Percentiles rank a stretch among this genome's conserved stretches.
Conservation (phyloP, 2,329 filamentous ascomycete genomes). For the Nothophaeocryptopus gaeumannii region DNA sequence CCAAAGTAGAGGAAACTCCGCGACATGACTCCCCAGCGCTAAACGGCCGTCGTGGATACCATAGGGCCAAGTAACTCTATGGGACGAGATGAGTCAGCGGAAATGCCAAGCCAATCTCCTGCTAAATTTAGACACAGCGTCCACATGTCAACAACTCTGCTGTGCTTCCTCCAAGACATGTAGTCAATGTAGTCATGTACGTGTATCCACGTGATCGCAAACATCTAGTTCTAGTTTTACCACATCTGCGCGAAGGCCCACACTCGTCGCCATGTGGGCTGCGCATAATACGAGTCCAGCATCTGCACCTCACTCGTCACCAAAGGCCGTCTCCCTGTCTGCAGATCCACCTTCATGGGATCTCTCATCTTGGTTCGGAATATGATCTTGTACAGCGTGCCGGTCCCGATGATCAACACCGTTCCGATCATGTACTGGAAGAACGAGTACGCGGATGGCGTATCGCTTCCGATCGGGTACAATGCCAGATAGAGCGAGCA, state of each 20-base stretch:
- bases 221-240: background rate
- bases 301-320: slow-evolving; percentile 17
- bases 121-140: too few species aligned
- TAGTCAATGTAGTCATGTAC: too few species aligned
- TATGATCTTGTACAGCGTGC: slow-evolving; percentile 10
- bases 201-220: too few species aligned
- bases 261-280: slow-evolving; percentile 8
- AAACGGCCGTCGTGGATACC: too few species aligned
- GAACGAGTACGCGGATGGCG: slow-evolving; percentile 31
- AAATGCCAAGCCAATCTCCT: too few species aligned
- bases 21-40: too few species aligned
- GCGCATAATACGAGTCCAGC: slow-evolving; percentile 13
- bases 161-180: too few species aligned
- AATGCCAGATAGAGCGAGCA: slow-evolving; percentile 17
- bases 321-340: slow-evolving; percentile 10
- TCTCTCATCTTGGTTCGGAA: slow-evolving; percentile 16
- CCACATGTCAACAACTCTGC: too few species aligned
- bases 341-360: slow-evolving; percentile 11
- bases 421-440: slow-evolving; percentile 48
- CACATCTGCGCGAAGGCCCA: slow-evolving; percentile 11
- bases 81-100: too few species aligned
- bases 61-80: too few species aligned
- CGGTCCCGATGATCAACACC: slow-evolving; percentile 43
- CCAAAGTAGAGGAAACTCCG: too few species aligned
- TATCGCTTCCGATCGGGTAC: slow-evolving; percentile 30